These are phyloP conservation scores for Globisporangium heterothallicum DNA, from an alignment of 352 stramenopile genomes.

Conservation along the genomic window DNA sequence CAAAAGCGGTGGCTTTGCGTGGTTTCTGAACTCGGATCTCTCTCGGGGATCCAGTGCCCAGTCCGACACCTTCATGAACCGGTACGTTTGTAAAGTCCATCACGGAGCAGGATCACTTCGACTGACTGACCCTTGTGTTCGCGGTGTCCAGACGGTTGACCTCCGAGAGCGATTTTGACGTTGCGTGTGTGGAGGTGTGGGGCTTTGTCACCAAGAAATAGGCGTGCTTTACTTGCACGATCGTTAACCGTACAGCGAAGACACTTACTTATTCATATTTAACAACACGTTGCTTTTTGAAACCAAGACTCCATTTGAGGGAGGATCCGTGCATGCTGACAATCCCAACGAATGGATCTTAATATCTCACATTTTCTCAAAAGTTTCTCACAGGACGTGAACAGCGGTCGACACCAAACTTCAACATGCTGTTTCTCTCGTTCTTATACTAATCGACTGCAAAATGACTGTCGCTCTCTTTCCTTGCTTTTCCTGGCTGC, in stretches of 20 bases:
- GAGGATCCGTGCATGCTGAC: too few relatives aligned
- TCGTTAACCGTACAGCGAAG: too few relatives aligned
- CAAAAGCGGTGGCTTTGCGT: slow-evolving; percentile 64
- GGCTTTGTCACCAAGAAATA: slow-evolving; percentile 53
- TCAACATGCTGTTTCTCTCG: too few relatives aligned
- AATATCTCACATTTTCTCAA: too few relatives aligned
- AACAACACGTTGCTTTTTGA: too few relatives aligned
- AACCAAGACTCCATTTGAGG: too few relatives aligned
- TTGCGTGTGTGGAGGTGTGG: slow-evolving; percentile 65
- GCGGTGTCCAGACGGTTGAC: slow-evolving; percentile 28
- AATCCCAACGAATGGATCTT: too few relatives aligned
- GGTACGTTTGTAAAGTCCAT: slow-evolving; percentile 9
- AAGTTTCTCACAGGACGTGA: too few relatives aligned
- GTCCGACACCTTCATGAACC: slow-evolving; percentile 61
- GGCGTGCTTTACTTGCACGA: too few relatives aligned
- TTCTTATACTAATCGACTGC: too few relatives aligned
- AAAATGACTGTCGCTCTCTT: too few relatives aligned
- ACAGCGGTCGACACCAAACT: too few relatives aligned
- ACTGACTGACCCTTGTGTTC: background rate
- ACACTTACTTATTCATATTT: slow-evolving; percentile 2
- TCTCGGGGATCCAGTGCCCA: slow-evolving; percentile 40
- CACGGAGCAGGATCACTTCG: background rate
- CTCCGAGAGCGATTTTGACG: slow-evolving; percentile 43
- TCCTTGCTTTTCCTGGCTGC: background rate
- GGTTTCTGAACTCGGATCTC: slow-evolving; percentile 63